Conservation (phyloP, 208 protist species). For the Acanthamoeba sp. region DNA sequence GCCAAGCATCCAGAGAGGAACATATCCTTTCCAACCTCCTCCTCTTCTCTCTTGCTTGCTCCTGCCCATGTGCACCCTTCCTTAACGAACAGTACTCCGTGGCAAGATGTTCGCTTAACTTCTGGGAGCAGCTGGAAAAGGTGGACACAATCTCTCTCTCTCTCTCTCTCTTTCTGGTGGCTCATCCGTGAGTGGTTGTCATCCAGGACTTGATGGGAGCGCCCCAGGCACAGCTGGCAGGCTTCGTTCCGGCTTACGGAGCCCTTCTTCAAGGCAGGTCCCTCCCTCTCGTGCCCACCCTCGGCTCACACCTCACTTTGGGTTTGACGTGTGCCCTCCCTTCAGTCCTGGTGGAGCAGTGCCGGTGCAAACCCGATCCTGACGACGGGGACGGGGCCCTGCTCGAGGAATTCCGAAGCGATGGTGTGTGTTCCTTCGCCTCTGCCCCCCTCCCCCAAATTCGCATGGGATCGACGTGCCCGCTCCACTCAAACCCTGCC, state of each 20-base stretch:
- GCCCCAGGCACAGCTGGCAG: neutral
- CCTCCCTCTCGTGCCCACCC: neutral
- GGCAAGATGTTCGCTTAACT: neutral
- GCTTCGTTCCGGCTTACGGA: neutral
- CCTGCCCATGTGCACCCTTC: neutral
- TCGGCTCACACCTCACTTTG: too few species aligned
- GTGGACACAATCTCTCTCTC: too few species aligned
- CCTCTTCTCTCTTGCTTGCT: neutral
- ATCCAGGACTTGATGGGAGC: neutral
- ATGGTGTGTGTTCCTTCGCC: neutral
- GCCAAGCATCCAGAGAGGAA: neutral
- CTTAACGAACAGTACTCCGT: neutral
- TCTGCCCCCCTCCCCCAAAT: neutral
- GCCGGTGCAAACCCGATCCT: neutral
- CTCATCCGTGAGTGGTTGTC: too few species aligned
- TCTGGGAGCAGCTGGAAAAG: conserved; percentile 28
- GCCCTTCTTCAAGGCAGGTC: conserved; percentile 2
- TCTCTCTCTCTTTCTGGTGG: neutral
- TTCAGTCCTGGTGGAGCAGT: conserved; percentile 18
- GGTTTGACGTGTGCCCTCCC: neutral
- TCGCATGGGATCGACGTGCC: neutral
- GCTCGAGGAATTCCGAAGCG: neutral
- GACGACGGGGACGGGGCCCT: neutral
- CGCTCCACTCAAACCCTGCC: too few species aligned
- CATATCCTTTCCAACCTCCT: conserved; percentile 19